phyloP scores from a whole-genome alignment of 768 basidiomycete species.

The Hypsizygus marmoreus region DNA sequence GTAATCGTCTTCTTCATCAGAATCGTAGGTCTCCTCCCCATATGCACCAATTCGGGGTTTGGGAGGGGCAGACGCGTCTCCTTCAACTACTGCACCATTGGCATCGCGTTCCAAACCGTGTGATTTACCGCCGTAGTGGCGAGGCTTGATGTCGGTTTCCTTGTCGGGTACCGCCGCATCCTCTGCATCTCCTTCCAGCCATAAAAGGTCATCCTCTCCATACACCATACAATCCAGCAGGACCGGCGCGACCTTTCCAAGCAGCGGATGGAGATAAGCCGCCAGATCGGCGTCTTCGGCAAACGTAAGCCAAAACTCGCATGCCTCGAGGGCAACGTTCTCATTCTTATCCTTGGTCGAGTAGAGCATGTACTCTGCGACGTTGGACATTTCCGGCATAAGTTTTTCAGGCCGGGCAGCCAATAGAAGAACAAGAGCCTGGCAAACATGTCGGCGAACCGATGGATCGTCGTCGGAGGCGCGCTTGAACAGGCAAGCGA shows the following conservation, averaged over 20 bases:
- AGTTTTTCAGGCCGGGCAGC: conserved; percentile 94
- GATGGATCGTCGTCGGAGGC: conserved; percentile 94
- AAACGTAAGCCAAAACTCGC: conserved; percentile 99
- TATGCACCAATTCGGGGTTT: conserved; percentile 62
- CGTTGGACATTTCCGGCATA: conserved; percentile 92
- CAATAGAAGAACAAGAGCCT: conserved; percentile 90
- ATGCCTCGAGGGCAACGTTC: conserved; percentile 94
- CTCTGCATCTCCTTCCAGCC: conserved; percentile 90
- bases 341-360: conserved; percentile 98
- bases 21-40: conserved; percentile 80
- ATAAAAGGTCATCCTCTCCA: conserved; percentile 92
- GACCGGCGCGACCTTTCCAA: conserved; percentile 91
- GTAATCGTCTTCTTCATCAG: conserved; percentile 87
- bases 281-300: conserved; percentile 92
- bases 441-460: conserved; percentile 94
- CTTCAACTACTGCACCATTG: conserved; percentile 38
- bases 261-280: conserved; percentile 79
- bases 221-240: conserved; percentile 98
- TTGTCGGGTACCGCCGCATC: conserved; percentile 91
- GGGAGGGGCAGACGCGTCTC: conserved; percentile 32
- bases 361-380: conserved; percentile 98
- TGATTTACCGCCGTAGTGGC: conserved; percentile 83
- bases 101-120: conserved; percentile 83
- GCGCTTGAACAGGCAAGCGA: conserved; percentile 90
- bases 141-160: conserved; percentile 94